These are phyloP conservation scores for Naganishia kalamii DNA, from an alignment of 768 basidiomycete genomes.

Conservation along the genomic window DNA sequence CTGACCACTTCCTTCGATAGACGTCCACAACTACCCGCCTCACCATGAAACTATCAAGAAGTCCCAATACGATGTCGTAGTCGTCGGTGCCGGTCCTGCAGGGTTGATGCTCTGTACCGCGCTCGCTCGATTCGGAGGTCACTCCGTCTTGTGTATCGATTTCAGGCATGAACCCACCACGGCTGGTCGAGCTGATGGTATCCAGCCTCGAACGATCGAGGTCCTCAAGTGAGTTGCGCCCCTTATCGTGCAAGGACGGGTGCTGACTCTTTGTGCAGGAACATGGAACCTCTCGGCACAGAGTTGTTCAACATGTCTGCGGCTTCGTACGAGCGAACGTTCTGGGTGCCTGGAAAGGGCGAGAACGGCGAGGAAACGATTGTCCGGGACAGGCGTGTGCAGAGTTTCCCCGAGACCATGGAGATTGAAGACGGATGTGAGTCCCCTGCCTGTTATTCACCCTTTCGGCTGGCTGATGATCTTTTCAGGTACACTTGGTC, in stretches of 20 bases:
- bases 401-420: slow-evolving; percentile 25
- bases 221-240: slow-evolving; percentile 22
- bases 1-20: background rate
- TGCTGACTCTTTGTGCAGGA: background rate
- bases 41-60: slow-evolving; percentile 21
- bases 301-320: slow-evolving; percentile 21
- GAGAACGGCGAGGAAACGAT: slow-evolving; percentile 21
- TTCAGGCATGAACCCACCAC: slow-evolving; percentile 23
- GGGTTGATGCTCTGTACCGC: slow-evolving; percentile 26
- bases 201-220: slow-evolving; percentile 28
- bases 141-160: slow-evolving; percentile 22
- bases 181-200: slow-evolving; percentile 26
- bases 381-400: slow-evolving; percentile 20
- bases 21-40: slow-evolving; percentile 25
- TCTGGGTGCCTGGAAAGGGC: slow-evolving; percentile 24
- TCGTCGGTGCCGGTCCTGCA: slow-evolving; percentile 33
- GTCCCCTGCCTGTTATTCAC: background rate
- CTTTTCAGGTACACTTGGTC: slow-evolving; percentile 2
- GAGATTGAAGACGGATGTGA: slow-evolving; percentile 27
- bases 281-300: slow-evolving; percentile 25
- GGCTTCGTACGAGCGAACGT: slow-evolving; percentile 26
- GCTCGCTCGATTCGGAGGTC: slow-evolving; percentile 25
- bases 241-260: background rate
- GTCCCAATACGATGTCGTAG: slow-evolving; percentile 28
- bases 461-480: background rate